Evolutionary conservation across 1,284 basidiomycete species (phyloP).

Genomic region (Trichosporon asahii): DNA sequence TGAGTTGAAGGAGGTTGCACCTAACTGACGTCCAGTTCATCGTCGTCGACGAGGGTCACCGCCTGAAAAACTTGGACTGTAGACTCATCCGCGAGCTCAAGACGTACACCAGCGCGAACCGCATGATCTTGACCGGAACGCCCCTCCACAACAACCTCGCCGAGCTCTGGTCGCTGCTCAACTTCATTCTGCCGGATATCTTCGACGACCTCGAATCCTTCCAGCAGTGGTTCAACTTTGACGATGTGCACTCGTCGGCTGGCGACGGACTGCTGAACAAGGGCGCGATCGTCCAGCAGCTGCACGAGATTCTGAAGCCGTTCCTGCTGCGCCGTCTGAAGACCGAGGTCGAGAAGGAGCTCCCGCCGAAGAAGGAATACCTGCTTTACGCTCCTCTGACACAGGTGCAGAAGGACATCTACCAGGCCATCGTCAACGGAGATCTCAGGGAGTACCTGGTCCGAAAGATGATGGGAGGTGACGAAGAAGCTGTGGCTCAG

Average conservation of each 20-base stretch:
- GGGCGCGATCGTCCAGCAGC: conserved; percentile 64
- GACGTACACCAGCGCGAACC: conserved; percentile 74
- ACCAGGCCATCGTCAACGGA: conserved; percentile 71
- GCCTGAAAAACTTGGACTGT: conserved; percentile 42
- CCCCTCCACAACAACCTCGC: conserved; percentile 93
- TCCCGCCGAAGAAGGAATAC: conserved; percentile 88
- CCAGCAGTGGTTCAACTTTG: conserved; percentile 72
- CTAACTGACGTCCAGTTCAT: conserved; percentile 59
- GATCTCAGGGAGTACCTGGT: conserved; percentile 66
- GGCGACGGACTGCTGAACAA: conserved; percentile 58
- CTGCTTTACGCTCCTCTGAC: conserved; percentile 87
- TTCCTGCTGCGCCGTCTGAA: conserved; percentile 92
- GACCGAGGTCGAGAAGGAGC: conserved; percentile 76
- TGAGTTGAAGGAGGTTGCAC: conserved; percentile 3
- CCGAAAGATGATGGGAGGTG: conserved; percentile 48
- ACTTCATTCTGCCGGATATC: conserved; percentile 88
- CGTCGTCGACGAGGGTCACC: conserved; percentile 92
- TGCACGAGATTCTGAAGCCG: conserved; percentile 89
- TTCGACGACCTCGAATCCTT: conserved; percentile 87
- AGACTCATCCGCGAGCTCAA: conserved; percentile 85
- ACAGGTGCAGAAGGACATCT: conserved; percentile 73
- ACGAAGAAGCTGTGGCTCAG: conserved; percentile 5
- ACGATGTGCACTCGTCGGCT: conserved; percentile 36
- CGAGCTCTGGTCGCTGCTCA: conserved; percentile 91
- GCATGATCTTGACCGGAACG: conserved; percentile 91